Percentiles rank a stretch among this genome's conserved stretches.
These are phyloP conservation scores for Knoxdaviesia proteae DNA, from an alignment of 2,329 filamentous ascomycete species.

Conservation along the genomic window DNA sequence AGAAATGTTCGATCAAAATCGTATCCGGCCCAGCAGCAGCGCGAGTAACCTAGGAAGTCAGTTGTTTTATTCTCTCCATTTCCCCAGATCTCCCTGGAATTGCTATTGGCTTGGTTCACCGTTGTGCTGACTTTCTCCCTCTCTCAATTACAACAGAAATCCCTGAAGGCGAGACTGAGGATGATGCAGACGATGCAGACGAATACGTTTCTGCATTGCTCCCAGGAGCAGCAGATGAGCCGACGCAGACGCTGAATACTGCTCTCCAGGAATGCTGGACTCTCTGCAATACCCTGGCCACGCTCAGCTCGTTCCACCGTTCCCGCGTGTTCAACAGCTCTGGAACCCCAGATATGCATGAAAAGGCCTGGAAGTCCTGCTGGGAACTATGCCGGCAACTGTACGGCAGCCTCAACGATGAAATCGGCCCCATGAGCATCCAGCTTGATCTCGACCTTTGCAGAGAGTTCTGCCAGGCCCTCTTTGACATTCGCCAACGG, in stretches of 20 bases:
- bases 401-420: conserved; percentile 61
- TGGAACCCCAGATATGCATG: conserved; percentile 55
- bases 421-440: conserved; percentile 43
- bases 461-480: conserved; percentile 73
- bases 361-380: conserved; percentile 81
- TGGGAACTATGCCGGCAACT: conserved; percentile 84
- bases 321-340: conserved; percentile 59
- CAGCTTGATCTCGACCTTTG: conserved; percentile 61
- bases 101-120: background rate
- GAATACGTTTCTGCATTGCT: conserved; percentile 14
- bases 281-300: conserved; percentile 75
- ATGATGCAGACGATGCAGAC: conserved; percentile 31
- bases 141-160: background rate
- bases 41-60: conserved; percentile 59
- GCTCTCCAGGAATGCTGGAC: conserved; percentile 84
- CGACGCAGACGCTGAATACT: conserved; percentile 37
- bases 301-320: conserved; percentile 64
- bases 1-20: conserved; percentile 42
- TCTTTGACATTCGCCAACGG: conserved; percentile 68
- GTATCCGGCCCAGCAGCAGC: conserved; percentile 39
- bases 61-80: background rate
- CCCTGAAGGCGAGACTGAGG: conserved; percentile 34
- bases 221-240: too few species aligned
- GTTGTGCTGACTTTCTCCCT: conserved; percentile 8
- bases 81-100: too few species aligned